Evolutionary conservation across 2,329 filamentous ascomycete species (phyloP), one percentile per base, ranked within the genome.

Genomic region (Trichoderma koningii): DNA sequence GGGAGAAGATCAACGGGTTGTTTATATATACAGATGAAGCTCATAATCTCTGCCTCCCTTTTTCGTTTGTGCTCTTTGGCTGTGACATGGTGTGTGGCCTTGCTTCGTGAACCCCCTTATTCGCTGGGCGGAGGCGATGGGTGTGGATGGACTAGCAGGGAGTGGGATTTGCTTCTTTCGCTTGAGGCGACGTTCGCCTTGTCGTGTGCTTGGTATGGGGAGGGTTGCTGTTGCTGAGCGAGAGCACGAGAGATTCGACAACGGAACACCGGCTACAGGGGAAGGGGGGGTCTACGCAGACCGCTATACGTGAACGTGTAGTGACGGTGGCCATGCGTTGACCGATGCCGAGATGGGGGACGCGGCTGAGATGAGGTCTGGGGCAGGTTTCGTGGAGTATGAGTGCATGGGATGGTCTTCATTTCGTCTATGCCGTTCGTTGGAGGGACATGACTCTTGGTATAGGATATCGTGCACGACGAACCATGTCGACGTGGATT

Each of bases 21-120:
- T 23, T 56, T 66, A 48, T 53, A 53, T 62, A 63, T n/a, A 30
- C 42, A 48, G 50, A 4, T 21, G 48, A 19, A 23, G 48, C 50
- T 63, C 34, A 38, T 14, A 14, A 14, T 38, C 34, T 38, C 34
- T 38, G 7, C 14, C 34, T 38, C 34, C 60, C 60, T 63, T 55
- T 61, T 50, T 41, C 26, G 23, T 23, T 50, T 38, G n/a, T 38
- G 3, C 28, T 7, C 10, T 41, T 44, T 15, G 12, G 17, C 21
- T 51, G 28, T 30, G 26, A 26, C 14, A 50, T 10, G 14, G 4
- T 26, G 12, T 38, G 12, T 38, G 21, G 6, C n/a, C 28, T n/a
- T 42, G 28, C 42, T 55, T 63, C 9, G 17, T 52, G 41, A 23
- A 3, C 19, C 42, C 50, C 61, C 41, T 63, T 23, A 30, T 26